Evolutionary conservation across 2,329 filamentous ascomycete genomes (phyloP).

Genomic region (Alternaria dauci): DNA sequence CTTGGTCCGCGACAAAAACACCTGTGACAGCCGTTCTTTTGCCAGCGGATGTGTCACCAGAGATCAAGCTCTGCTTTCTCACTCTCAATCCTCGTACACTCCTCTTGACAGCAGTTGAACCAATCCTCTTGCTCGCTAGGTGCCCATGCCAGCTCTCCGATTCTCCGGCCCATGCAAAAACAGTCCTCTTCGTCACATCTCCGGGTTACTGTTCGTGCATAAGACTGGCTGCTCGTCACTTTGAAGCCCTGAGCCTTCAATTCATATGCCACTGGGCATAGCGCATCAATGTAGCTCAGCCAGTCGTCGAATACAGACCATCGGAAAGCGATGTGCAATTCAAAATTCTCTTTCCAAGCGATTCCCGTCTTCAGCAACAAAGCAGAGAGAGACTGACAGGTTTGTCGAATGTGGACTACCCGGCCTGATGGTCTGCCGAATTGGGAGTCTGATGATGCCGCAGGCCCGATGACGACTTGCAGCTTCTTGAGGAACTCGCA

Average conservation of each 20-base stretch:
- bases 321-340: not conserved
- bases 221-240: not conserved
- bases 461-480: not conserved
- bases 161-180: not conserved
- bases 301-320: not conserved
- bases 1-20: not conserved
- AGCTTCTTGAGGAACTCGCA: not conserved
- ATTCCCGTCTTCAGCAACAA: not conserved
- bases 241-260: not conserved
- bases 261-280: not conserved
- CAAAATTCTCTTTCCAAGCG: not conserved
- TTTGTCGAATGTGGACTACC: not conserved
- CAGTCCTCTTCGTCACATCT: not conserved
- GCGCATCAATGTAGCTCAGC: not conserved
- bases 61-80: not conserved
- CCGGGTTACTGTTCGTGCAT: not conserved
- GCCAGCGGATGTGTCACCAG: not conserved
- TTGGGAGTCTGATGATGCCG: fast-evolving
- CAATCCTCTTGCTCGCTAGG: fast-evolving
- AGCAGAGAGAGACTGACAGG: not conserved
- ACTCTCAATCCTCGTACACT: not conserved
- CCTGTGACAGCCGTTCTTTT: not conserved
- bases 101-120: not conserved
- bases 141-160: not conserved
- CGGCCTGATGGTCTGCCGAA: not conserved